phyloP scores from a whole-genome alignment of 2,329 filamentous ascomycete species.

The Periconia digitata region DNA sequence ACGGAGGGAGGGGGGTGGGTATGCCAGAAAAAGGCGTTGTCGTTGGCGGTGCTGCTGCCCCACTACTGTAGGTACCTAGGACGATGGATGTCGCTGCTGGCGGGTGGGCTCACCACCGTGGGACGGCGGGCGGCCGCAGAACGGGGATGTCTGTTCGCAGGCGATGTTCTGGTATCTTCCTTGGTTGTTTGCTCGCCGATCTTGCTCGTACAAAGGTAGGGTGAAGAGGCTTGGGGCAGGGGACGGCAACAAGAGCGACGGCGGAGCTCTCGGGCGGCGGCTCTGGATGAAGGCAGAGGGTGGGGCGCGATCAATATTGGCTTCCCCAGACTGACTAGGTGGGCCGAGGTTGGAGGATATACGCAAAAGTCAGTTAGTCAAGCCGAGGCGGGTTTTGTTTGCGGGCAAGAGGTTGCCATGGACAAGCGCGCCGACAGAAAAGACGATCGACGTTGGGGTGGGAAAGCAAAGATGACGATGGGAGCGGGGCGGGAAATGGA shows the following conservation, averaged over 20 bases:
- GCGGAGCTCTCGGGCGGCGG: no score
- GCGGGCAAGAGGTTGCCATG: no score
- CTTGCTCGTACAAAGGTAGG: no score
- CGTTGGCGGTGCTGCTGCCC: not conserved
- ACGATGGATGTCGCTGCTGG: conserved; percentile 11
- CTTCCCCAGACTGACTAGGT: no score
- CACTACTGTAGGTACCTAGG: not conserved
- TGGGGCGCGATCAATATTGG: no score
- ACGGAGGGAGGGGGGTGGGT: conserved; percentile 2
- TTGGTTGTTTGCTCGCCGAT: not conserved
- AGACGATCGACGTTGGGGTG: not conserved
- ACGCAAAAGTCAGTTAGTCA: no score
- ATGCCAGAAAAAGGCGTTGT: not conserved
- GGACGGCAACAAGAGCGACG: no score
- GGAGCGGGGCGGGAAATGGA: no score
- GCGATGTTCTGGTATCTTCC: not conserved
- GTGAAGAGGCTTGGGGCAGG: not conserved
- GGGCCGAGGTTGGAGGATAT: no score
- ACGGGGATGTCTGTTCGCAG: not conserved
- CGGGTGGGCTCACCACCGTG: conserved; percentile 5
- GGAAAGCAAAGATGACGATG: not conserved
- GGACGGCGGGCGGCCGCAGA: conserved; percentile 3
- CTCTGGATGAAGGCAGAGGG: no score
- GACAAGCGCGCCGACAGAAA: not conserved
- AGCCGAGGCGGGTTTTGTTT: no score